Base-by-base conservation (phyloP, 305 asterid species). In the Plantago lanceolata region DNA sequence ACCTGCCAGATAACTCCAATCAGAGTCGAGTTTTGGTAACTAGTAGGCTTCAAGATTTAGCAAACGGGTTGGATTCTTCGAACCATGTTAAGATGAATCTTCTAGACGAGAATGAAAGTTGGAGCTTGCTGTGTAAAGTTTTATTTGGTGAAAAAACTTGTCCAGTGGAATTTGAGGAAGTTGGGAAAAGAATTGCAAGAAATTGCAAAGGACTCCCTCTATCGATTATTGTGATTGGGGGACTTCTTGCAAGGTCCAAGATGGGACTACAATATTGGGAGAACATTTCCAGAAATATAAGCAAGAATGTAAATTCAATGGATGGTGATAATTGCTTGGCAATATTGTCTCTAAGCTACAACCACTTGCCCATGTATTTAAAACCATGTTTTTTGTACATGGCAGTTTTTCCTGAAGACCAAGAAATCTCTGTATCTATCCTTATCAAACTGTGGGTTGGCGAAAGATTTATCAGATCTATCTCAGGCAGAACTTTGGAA, bases 201-300 rank as follows among this genome's bases (percentile, higher is more conserved):
- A 47, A 48, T 21, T 63, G 69, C 19, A 14, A 48, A 48, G 69
- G 69, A 0, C 67, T 69, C 49, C 69, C 69, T 20, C 21, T 71
- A 45, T 64, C 70, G 8, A 51, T 70, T 18, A 56, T 43, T 19
- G 70, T 58, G 53, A 54, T 58, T 8, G 75, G 62, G 13, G 75
- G 75, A 8, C 63, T 65, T 9, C 43, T 71, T 1, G 63, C 44
- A 8, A 71, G 44, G 66, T 59, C 58, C 17, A 16, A 65, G 17
- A 48, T 12, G 0, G 13, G 51, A 19, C 48, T 0, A 2, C 5
- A 17, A 15, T n/a, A n/a, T 6, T 65, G 75, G 71, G 35, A 33
- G 33, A 0, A 26, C 0, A 18, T 60, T 0, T 47, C 19, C 1
- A 35, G 45, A 33, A 59, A 65, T 33, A 28, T 71, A 15, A 45